These are phyloP conservation scores for Tolypocladium endophyticum DNA, from an alignment of 2,329 filamentous ascomycete genomes.

Conservation along the genomic window DNA sequence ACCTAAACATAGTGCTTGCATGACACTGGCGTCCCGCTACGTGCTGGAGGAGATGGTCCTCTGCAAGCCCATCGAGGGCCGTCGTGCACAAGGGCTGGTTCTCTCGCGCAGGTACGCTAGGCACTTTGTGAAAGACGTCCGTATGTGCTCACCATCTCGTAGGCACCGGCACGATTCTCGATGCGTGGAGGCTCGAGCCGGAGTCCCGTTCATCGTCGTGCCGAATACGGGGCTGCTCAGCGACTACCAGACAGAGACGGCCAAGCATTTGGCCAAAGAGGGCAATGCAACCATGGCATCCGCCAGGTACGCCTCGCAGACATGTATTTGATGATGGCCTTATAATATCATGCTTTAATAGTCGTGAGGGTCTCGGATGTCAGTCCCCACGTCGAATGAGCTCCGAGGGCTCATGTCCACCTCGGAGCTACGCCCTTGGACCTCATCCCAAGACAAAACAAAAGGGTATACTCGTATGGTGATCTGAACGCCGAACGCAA, in stretches of 20 bases:
- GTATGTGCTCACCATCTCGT: not conserved
- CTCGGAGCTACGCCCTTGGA: not conserved
- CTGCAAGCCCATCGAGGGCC: constrained; percentile 36
- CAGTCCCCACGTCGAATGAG: too few species aligned
- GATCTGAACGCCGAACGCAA: too few species aligned
- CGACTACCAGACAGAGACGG: constrained; percentile 87
- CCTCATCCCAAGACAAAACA: not conserved
- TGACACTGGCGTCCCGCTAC: not conserved
- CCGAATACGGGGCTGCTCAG: constrained; percentile 74
- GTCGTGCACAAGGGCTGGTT: constrained; percentile 60
- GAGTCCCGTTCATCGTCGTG: constrained; percentile 75
- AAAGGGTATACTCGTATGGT: too few species aligned
- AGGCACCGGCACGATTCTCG: constrained; percentile 87
- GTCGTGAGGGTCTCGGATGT: constrained; percentile 20
- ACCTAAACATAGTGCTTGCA: not conserved
- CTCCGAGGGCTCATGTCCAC: too few species aligned
- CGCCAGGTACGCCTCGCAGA: constrained; percentile 41
- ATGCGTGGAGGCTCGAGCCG: constrained; percentile 64
- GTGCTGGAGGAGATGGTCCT: constrained; percentile 40
- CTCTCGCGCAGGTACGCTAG: constrained; percentile 68
- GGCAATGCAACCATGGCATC: constrained; percentile 68
- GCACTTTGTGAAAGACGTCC: too few species aligned
- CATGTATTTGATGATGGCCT: not conserved
- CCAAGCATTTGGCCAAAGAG: constrained; percentile 60
- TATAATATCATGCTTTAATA: constrained; percentile 2